These are phyloP conservation scores for Malassezia arunalokei DNA, from an alignment of 1,284 basidiomycete genomes.

Conservation along the genomic window DNA sequence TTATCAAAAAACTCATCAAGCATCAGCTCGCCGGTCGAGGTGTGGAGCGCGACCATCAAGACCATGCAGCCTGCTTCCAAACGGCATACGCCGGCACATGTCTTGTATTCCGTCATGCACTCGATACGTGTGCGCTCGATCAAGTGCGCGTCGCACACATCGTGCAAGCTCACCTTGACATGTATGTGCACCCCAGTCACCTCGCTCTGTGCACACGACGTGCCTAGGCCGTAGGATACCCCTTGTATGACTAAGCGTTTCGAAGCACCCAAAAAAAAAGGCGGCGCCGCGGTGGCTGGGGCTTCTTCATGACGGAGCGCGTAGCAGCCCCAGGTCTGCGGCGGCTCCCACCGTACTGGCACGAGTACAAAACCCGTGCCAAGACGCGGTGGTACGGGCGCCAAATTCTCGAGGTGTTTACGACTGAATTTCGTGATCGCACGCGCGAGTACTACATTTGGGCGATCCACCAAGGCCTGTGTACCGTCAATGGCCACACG, in stretches of 20 bases:
- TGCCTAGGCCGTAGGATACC: not conserved
- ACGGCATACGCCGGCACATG: conserved; percentile 13
- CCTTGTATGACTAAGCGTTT: not conserved
- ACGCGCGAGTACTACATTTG: conserved; percentile 47
- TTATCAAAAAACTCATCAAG: conserved; percentile 25
- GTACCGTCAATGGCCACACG: conserved; percentile 74
- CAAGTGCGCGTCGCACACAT: not conserved
- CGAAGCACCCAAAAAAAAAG: not conserved
- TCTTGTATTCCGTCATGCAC: conserved; percentile 8
- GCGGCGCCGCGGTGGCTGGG: not conserved
- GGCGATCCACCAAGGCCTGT: conserved; percentile 79
- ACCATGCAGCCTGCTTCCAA: conserved; percentile 10
- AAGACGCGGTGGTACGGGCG: conserved; percentile 78
- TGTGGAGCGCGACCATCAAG: conserved; percentile 12
- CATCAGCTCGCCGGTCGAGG: conserved; percentile 22
- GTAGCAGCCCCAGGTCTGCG: conserved; percentile 14
- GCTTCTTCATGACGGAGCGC: conserved; percentile 4
- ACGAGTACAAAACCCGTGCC: conserved; percentile 67
- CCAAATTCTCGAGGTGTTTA: conserved; percentile 54
- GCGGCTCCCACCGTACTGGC: conserved; percentile 39
- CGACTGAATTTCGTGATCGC: conserved; percentile 47
- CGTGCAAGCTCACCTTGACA: conserved; percentile 12
- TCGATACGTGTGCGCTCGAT: conserved; percentile 1
- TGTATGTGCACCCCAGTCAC: conserved; percentile 11
- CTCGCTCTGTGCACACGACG: conserved; percentile 11